Conservation (phyloP, 140 eudicot genomes). For the Anethum foeniculum region DNA sequence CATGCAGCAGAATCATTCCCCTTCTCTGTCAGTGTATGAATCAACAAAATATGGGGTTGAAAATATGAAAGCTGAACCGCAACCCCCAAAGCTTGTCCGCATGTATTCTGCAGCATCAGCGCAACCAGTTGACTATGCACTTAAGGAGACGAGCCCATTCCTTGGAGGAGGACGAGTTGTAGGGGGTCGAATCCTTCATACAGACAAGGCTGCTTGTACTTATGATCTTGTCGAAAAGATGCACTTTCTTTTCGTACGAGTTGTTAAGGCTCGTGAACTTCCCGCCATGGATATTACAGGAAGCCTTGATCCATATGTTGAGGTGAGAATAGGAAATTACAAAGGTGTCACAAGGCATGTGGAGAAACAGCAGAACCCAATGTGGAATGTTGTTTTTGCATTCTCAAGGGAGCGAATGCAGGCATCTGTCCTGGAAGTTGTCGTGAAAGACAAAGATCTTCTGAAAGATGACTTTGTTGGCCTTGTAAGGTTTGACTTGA, state of each 20-base stretch:
- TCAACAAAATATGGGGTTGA: slow-evolving; percentile 33
- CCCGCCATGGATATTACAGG: slow-evolving; percentile 70
- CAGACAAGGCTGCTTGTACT: slow-evolving; percentile 46
- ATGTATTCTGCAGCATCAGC: slow-evolving; percentile 45
- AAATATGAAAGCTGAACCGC: slow-evolving; percentile 47
- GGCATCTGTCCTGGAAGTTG: slow-evolving; percentile 57
- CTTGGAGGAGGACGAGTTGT: slow-evolving; percentile 85
- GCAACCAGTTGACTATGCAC: slow-evolving; percentile 56
- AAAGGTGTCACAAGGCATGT: slow-evolving; percentile 70
- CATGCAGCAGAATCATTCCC: slow-evolving; percentile 19
- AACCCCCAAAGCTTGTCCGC: slow-evolving; percentile 34
- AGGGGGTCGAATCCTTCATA: slow-evolving; percentile 67
- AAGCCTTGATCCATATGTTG: slow-evolving; percentile 85
- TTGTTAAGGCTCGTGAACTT: slow-evolving; percentile 75
- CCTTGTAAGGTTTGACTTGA: slow-evolving; percentile 49
- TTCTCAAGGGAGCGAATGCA: slow-evolving; percentile 75
- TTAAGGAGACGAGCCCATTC: slow-evolving; percentile 79
- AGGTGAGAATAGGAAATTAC: slow-evolving; percentile 76
- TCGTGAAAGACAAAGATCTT: slow-evolving; percentile 67
- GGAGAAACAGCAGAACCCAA: slow-evolving; percentile 54
- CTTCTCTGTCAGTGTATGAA: slow-evolving; percentile 21
- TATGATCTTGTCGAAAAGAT: slow-evolving; percentile 82
- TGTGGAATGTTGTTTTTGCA: slow-evolving; percentile 83
- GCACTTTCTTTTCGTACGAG: slow-evolving; percentile 80
- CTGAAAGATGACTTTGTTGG: slow-evolving; percentile 79